phyloP scores from a whole-genome alignment of 2,329 filamentous ascomycete species.

The Clonostachys rhizophaga region DNA sequence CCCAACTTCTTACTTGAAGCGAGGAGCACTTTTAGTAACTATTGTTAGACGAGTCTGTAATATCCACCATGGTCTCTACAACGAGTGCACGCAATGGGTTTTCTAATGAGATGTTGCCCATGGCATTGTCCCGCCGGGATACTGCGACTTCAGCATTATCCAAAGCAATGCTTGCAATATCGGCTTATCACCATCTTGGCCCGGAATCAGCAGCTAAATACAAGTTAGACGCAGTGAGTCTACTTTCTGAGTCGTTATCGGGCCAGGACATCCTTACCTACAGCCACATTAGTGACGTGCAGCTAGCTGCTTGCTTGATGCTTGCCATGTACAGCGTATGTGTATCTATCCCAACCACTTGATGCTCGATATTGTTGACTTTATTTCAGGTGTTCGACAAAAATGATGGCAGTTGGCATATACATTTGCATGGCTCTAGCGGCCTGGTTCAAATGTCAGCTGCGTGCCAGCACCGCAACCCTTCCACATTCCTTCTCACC shows the following conservation, averaged over 20 bases:
- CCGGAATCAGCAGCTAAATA: constrained; percentile 31
- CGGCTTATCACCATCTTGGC: constrained; percentile 34
- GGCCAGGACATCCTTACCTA: neutral
- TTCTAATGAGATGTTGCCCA: constrained; percentile 35
- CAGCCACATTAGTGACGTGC: constrained; percentile 18
- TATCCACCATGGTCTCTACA: constrained; percentile 40
- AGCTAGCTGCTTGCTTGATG: constrained; percentile 44
- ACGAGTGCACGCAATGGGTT: constrained; percentile 41
- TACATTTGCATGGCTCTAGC: constrained; percentile 37
- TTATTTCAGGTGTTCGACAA: constrained; percentile 38
- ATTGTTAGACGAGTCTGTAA: constrained; percentile 25
- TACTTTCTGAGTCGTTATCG: constrained; percentile 20
- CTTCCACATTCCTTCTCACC: constrained; percentile 30
- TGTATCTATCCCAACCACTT: too few relatives aligned
- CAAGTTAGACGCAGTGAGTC: constrained; percentile 32
- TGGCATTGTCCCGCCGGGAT: constrained; percentile 30
- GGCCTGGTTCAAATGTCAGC: too few relatives aligned
- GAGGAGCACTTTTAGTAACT: neutral
- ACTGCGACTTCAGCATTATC: constrained; percentile 28
- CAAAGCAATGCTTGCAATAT: constrained; percentile 37
- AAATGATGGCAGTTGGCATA: constrained; percentile 36
- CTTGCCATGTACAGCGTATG: constrained; percentile 42
- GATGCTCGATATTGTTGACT: neutral
- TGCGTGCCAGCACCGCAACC: too few relatives aligned
- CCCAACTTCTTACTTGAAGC: neutral